Percentiles rank a stretch among this genome's conserved stretches.
Evolutionary conservation across 1,284 basidiomycete species (phyloP).

Genomic region (Stereum hirsutum): DNA sequence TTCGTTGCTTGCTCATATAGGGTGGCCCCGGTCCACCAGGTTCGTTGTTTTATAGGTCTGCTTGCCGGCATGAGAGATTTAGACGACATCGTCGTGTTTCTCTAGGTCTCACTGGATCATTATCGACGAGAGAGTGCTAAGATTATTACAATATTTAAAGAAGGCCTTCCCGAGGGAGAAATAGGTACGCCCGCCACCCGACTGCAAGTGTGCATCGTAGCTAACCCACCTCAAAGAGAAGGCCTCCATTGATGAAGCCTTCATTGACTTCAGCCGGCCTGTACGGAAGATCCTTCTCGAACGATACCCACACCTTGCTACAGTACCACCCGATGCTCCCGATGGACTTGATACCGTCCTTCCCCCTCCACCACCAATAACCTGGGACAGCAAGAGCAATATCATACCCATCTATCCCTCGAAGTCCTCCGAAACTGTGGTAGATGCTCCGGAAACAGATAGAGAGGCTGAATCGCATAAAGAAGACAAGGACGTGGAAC

Average conservation of each 20-base stretch:
- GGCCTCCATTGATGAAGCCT: constrained; percentile 80
- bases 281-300: constrained; percentile 67
- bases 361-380: constrained; percentile 64
- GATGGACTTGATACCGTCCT: constrained; percentile 74
- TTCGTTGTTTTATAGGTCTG: background rate
- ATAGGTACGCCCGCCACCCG: constrained; percentile 36
- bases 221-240: constrained; percentile 49
- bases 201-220: background rate
- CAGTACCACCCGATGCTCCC: constrained; percentile 59
- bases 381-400: constrained; percentile 63
- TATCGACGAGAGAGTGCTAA: constrained; percentile 89
- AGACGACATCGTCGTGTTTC: background rate
- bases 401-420: constrained; percentile 57
- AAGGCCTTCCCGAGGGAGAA: constrained; percentile 63
- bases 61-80: background rate
- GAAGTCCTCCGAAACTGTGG: constrained; percentile 7
- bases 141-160: constrained; percentile 82
- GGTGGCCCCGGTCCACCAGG: background rate
- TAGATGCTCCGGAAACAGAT: constrained; percentile 8
- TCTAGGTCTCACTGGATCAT: constrained; percentile 86
- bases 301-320: constrained; percentile 68
- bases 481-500: constrained; percentile 20
- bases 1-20: background rate
- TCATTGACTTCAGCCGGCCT: constrained; percentile 80
- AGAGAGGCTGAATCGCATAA: constrained; percentile 12